Base-by-base conservation (phyloP, 179 eudicot genomes). In the Beta lomatogona region DNA sequence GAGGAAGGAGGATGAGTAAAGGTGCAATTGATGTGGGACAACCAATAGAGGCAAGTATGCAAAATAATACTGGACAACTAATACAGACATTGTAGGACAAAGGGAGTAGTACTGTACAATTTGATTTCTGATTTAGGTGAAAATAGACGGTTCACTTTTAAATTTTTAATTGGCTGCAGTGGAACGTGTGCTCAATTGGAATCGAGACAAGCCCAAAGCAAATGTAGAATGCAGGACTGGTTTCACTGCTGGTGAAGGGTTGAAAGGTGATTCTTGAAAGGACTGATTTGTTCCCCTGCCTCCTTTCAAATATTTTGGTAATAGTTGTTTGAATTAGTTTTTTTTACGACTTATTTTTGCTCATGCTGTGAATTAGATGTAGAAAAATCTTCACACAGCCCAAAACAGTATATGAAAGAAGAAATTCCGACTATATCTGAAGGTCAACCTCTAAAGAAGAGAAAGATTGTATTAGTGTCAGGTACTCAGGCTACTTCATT, bases 381-480 rank as follows among this genome's bases (percentile, higher is more conserved):
- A 46, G 50, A 46, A 46, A 46, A 22, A 22, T 15, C 68, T 64
- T 21, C 68, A 25, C 36, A 64, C 1, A 64, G 15, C 28, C 15
- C 41, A 64, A 36, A 11, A 64, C 22, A 64, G 8, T 13, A 36
- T 25, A 6, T 28, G 45, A 48, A 48, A 1, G 2, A 12, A 66
- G 71, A 66, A 66, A 10, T 9, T 12, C 71, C 45, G 4, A 28
- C 1, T 71, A 6, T 9, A 64, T 53, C 81, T 16, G 83, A 79
- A 70, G 58, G 28, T 64, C 85, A 79, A 66, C 81, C 85, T 31
- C 11, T 71, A 21, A 85, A 82, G 80, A 85, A 71, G 70, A 75
- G 84, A 75, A 82, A 75, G 70, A 31, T 80, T 53, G 41, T 14
- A 31, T 36, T 31, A 6, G 58, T 28, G 36, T 50, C 52, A 73